Conservation (phyloP, 192 early-diverging fungal species). For the Coemansia sp. region DNA sequence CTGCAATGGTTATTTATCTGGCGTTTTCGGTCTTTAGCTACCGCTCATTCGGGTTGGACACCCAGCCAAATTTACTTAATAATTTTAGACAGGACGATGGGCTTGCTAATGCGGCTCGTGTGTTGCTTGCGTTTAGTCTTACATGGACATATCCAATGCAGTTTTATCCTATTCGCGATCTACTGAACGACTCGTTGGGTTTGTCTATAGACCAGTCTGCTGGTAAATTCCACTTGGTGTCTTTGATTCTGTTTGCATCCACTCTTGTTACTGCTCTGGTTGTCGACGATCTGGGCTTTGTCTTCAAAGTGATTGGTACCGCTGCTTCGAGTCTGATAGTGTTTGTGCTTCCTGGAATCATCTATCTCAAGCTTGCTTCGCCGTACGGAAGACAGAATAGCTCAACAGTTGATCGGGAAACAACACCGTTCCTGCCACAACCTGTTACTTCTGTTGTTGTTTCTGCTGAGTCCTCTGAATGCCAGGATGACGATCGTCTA, state of each 20-base stretch:
- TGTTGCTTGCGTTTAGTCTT: constrained; percentile 61
- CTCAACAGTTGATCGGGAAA: neutral
- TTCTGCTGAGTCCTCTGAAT: neutral
- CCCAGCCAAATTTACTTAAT: constrained; percentile 66
- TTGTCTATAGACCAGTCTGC: constrained; percentile 13
- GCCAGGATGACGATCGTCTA: constrained; percentile 13
- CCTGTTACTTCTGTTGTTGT: neutral
- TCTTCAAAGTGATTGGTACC: constrained; percentile 53
- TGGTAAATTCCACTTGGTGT: constrained; percentile 14
- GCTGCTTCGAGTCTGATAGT: constrained; percentile 43
- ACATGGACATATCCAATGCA: constrained; percentile 61
- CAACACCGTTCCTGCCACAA: neutral
- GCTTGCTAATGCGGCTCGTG: constrained; percentile 61
- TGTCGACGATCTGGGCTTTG: constrained; percentile 48
- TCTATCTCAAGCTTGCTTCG: constrained; percentile 41
- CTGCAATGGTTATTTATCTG: constrained; percentile 58
- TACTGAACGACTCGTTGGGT: constrained; percentile 22
- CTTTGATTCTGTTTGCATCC: constrained; percentile 28
- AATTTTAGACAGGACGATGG: constrained; percentile 62
- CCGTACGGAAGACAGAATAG: constrained; percentile 10
- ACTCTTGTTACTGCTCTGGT: constrained; percentile 35
- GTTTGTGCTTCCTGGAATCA: constrained; percentile 42
- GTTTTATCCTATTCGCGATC: constrained; percentile 52
- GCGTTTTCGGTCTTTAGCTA: constrained; percentile 64
- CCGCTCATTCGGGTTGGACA: constrained; percentile 60